Evolutionary conservation across 1,139 yeast species (phyloP).

Genomic region (Pichia sp.): DNA sequence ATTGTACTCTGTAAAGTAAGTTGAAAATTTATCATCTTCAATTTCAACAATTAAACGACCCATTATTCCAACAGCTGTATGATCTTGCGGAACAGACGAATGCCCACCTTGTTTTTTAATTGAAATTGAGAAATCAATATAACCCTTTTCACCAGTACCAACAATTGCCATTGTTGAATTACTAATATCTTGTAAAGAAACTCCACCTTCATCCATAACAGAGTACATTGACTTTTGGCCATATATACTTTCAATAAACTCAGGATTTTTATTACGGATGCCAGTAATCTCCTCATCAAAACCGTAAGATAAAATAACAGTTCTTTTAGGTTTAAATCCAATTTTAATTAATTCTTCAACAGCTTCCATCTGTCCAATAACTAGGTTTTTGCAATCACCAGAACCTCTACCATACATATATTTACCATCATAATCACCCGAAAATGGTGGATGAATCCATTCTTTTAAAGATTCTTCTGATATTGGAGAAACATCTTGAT

Average conservation of each 20-base stretch:
- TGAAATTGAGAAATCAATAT: slow-evolving; percentile 39
- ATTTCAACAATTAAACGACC: slow-evolving; percentile 40
- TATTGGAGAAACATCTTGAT: slow-evolving; percentile 53
- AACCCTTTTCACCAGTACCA: slow-evolving; percentile 50
- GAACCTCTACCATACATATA: slow-evolving; percentile 46
- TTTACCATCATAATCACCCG: slow-evolving; percentile 42
- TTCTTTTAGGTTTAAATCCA: slow-evolving; percentile 42
- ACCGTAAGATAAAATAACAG: slow-evolving; percentile 45
- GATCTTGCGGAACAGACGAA: slow-evolving; percentile 47
- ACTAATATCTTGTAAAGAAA: slow-evolving; percentile 33
- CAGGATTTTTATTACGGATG: slow-evolving; percentile 30
- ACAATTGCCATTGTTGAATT: slow-evolving; percentile 41
- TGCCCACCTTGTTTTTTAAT: slow-evolving; percentile 49
- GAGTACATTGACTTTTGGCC: slow-evolving; percentile 43
- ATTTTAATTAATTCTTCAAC: slow-evolving; percentile 41
- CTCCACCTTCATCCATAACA: slow-evolving; percentile 47
- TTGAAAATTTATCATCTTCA: slow-evolving; percentile 38
- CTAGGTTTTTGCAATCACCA: slow-evolving; percentile 44
- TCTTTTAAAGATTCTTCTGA: slow-evolving; percentile 38
- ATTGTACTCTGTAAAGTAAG: slow-evolving; percentile 40
- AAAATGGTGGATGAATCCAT: slow-evolving; percentile 47
- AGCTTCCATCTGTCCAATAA: slow-evolving; percentile 43
- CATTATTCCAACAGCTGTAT: slow-evolving; percentile 47
- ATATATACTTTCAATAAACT: slow-evolving; percentile 35
- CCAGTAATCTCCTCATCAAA: slow-evolving; percentile 50